Evolutionary conservation across 345 rosid species (phyloP), one percentile per base, ranked within the genome.

Genomic region (Gossypium raimondii): DNA sequence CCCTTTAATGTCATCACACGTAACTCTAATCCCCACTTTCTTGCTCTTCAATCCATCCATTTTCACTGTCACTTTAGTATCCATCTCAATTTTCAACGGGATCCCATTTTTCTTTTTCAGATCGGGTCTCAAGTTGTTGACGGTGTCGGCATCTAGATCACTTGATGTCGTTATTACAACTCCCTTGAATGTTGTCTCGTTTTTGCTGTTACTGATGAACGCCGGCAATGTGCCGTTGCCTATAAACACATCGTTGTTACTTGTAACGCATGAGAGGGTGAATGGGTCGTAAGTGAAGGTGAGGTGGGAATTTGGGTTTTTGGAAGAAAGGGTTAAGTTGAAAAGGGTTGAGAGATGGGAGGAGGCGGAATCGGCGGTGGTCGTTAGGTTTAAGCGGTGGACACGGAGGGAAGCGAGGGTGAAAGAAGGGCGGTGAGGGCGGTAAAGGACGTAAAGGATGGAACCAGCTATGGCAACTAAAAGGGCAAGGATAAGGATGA

Each of bases 281-380:
- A 91, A 87, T 0, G 97, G 90, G 61, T 88, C 87, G 86, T 89
- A 95, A 43, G 76, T 78, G 85, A 91, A 90, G 8, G 87, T 78
- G 77, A 93, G 73, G 78, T 89, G 98, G 29, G 89, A 77, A 75
- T 95, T 95, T 0, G 97, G 96, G 81, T 95, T 95, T 50, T 81
- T 86, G 16, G 94, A 80, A 48, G 87, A 80, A 45, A 95, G 53
- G 61, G 99, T 95, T 87, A 95, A 80, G 80, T 95, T 95, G 80
- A 95, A 81, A 66, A 88, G 86, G 51, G 98, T 75, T 38, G 87
- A 75, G 71, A 95, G 83, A 64, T 87, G 89, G 11, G 93, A 87
- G 41, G 86, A 4, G 51, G 99, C 81, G 56, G 91, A 82, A 80
- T 87, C 93, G 2, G 94, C 70, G 29, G 92, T 53, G 73, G 96